phyloP scores from a whole-genome alignment of 768 basidiomycete genomes.

The Leccinum boreale region DNA sequence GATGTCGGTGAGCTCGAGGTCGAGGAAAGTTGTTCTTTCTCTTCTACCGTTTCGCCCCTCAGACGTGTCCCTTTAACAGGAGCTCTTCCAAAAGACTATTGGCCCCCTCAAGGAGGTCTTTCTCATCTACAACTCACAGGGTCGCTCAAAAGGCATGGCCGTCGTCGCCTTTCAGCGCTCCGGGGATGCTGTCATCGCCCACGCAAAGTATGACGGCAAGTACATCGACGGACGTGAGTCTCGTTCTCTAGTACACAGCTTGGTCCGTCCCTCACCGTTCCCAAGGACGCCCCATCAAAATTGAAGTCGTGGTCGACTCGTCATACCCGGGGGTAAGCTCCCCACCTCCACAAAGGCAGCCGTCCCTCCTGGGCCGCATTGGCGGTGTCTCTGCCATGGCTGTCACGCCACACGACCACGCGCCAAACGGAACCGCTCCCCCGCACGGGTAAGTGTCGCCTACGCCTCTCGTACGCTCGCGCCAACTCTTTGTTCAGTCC shows the following conservation, averaged over 20 bases:
- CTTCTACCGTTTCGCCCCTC: not conserved
- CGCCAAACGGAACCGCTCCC: conserved; percentile 13
- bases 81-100: conserved; percentile 72
- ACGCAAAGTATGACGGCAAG: conserved; percentile 70
- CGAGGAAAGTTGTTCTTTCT: conserved; percentile 42
- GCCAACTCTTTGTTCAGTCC: conserved; percentile 11
- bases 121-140: conserved; percentile 72
- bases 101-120: conserved; percentile 71
- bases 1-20: conserved; percentile 70
- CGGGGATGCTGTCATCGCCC: conserved; percentile 61
- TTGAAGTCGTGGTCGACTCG: conserved; percentile 56
- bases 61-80: conserved; percentile 39
- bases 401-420: conserved; percentile 10
- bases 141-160: conserved; percentile 77
- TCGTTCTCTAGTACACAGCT: not conserved
- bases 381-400: conserved; percentile 15
- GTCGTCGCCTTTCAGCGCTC: conserved; percentile 62
- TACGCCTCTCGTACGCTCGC: not conserved
- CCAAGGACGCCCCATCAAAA: conserved; percentile 64
- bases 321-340: conserved; percentile 21
- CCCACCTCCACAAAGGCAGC: conserved; percentile 25
- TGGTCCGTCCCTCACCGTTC: not conserved
- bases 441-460: conserved; percentile 11
- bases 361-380: conserved; percentile 40
- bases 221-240: conserved; percentile 62